A percentile compares a stretch with the other conserved stretches of the same genome.
phyloP scores from a whole-genome alignment of 2,329 filamentous ascomycete species.

The Fusarium sp. region DNA sequence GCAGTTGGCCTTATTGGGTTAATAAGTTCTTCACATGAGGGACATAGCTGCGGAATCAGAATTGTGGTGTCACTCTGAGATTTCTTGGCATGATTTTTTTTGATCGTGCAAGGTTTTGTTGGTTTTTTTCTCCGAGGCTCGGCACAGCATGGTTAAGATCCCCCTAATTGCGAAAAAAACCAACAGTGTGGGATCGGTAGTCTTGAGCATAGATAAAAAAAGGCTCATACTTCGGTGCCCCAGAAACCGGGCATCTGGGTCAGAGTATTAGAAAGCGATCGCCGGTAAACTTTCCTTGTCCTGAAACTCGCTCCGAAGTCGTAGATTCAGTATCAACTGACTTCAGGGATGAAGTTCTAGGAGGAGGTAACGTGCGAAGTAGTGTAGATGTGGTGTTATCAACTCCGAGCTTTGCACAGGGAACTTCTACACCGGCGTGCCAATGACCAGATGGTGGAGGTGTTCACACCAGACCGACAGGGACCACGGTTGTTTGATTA shows the following conservation, averaged over 20 bases:
- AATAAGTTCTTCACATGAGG: slow-evolving; percentile 8
- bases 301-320: slow-evolving; percentile 37
- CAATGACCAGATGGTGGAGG: slow-evolving; percentile 35
- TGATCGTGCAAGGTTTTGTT: background rate
- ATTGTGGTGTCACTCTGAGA: slow-evolving; percentile 11
- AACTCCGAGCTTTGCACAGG: slow-evolving; percentile 14
- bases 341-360: slow-evolving; percentile 14
- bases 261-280: slow-evolving; percentile 27
- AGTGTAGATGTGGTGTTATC: slow-evolving; percentile 31
- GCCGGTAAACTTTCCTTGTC: slow-evolving; percentile 27
- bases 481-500: slow-evolving; percentile 20
- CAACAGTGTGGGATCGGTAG: slow-evolving; percentile 26
- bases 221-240: slow-evolving; percentile 14
- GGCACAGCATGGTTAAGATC: slow-evolving; percentile 5
- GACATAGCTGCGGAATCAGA: background rate
- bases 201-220: background rate
- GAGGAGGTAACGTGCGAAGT: background rate
- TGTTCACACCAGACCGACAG: slow-evolving; percentile 22
- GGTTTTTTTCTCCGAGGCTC: slow-evolving; percentile 15
- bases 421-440: slow-evolving; percentile 3
- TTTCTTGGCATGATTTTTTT: slow-evolving; percentile 14
- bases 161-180: slow-evolving; percentile 7
- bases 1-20: slow-evolving; percentile 7
- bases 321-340: slow-evolving; percentile 25
- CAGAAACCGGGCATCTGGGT: slow-evolving; percentile 36